A percentile compares a stretch with the other conserved stretches of the same genome.
phyloP scores from a whole-genome alignment of 306 rosid genomes.

The Castanopsis chinensis region DNA sequence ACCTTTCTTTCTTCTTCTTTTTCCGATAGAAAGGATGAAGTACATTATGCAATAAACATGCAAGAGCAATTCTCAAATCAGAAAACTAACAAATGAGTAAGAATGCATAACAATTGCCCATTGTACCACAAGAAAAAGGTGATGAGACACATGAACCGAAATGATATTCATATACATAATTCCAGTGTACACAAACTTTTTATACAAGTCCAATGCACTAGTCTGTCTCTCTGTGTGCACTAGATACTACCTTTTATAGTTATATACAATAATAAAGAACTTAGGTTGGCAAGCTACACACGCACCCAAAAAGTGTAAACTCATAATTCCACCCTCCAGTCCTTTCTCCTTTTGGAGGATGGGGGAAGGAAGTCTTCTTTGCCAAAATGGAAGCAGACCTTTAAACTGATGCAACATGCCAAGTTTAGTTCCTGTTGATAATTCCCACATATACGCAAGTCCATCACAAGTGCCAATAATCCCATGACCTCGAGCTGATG shows the following conservation, averaged over 20 bases:
- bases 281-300: no score
- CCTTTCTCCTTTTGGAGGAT: no score
- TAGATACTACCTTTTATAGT: no score
- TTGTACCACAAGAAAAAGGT: background rate
- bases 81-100: background rate
- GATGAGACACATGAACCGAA: background rate
- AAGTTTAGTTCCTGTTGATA: slow-evolving; percentile 62
- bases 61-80: background rate
- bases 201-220: background rate
- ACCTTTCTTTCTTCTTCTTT: no score
- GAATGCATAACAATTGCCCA: background rate
- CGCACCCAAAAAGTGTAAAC: no score
- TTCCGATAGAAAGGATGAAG: background rate
- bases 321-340: no score
- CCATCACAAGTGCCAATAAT: no score
- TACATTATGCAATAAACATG: background rate
- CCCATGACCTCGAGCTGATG: no score
- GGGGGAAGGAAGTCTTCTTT: background rate
- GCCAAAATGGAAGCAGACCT: slow-evolving; percentile 43
- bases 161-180: background rate
- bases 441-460: slow-evolving; percentile 65
- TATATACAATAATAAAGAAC: no score
- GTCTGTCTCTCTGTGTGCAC: no score
- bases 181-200: background rate
- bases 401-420: slow-evolving; percentile 60